Base-by-base conservation (phyloP, 78 protist species). In the Tieghemostelium lacteum region DNA sequence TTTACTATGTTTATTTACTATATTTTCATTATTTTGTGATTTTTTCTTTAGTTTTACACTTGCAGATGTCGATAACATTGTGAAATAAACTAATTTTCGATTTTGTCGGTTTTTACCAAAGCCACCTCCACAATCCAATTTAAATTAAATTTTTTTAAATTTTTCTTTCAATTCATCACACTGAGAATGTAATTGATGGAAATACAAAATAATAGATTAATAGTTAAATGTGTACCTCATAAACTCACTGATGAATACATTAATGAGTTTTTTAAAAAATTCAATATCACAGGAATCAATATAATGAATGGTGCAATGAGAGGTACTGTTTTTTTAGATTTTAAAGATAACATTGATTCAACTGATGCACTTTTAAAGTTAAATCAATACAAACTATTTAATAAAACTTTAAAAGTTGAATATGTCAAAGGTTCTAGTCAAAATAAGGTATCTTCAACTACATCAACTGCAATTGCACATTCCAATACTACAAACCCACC, bases 321-420 rank as follows among this genome's bases (percentile, higher is more conserved):
- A 64, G 71, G 50, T 22, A 64, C 50, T 8, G 71, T 64, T 20
- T 64, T 64, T 39, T 31, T 64, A 37, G 71, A 64, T 64, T 64
- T 64, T 39, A 31, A 64, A 36, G 36, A 17, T 16, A 17, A 19
- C 20, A 49, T 36, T 20, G 71, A 64, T 8, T 14, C 50, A 16
- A 20, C 24, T 4, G 22, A 36, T 36, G 52, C 54, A 36, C n/a
- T 64, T 29, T 20, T 36, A 17, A 40, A 64, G 36, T 64, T 64
- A 64, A 31, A 64, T 64, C 17, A 36, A 17, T 64, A 20, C 2
- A 20, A 14, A 64, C 20, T 64, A 16, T 29, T 26, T 22, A 20
- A 37, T 1, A 64, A 36, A 22, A 64, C 52, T 22, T n/a, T 64
- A 64, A 64, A 64, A 22, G 71, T 39, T 3, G 54, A 64, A 49